These are phyloP conservation scores for Epichloe sylvatica DNA, from an alignment of 2,329 filamentous ascomycete genomes.

Conservation along the genomic window DNA sequence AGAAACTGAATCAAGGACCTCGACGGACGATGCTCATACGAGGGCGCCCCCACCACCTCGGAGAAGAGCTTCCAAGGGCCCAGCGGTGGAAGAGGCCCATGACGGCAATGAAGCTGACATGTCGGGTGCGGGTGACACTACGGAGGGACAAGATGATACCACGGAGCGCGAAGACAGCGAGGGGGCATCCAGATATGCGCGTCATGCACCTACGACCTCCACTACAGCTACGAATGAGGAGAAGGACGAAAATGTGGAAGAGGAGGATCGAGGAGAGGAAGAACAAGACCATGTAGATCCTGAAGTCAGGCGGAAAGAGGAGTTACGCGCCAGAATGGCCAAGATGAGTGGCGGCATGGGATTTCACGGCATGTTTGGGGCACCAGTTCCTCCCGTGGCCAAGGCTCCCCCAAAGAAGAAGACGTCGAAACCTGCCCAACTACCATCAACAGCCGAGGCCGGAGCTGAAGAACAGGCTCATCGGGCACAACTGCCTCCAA, in stretches of 20 bases:
- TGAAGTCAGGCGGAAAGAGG: conserved; percentile 71
- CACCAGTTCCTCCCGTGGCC: conserved; percentile 51
- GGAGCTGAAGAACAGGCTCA: conserved; percentile 28
- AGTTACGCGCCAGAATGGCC: conserved; percentile 87
- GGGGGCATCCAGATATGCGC: conserved; percentile 30
- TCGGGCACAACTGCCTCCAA: conserved; percentile 33
- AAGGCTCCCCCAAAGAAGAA: conserved; percentile 36
- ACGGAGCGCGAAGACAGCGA: conserved; percentile 66
- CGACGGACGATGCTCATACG: conserved; percentile 30
- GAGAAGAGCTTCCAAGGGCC: conserved; percentile 38
- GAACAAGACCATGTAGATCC: conserved; percentile 80
- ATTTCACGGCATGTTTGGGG: conserved; percentile 86
- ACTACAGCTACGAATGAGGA: conserved; percentile 36
- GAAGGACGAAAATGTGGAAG: conserved; percentile 39
- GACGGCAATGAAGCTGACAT: conserved; percentile 53
- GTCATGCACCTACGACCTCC: conserved; percentile 25
- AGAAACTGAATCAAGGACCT: conserved; percentile 34
- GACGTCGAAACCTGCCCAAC: conserved; percentile 24
- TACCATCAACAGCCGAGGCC: conserved; percentile 22
- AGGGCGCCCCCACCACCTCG: conserved; percentile 30
- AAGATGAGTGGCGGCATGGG: conserved; percentile 98
- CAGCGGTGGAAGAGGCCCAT: conserved; percentile 28
- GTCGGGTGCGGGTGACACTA: conserved; percentile 50
- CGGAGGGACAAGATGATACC: conserved; percentile 44
- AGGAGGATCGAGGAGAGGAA: conserved; percentile 52